Evolutionary conservation across 2,329 filamentous ascomycete genomes (phyloP), one percentile per base, ranked within the genome.

Genomic region (Cladophialophora carrionii): DNA sequence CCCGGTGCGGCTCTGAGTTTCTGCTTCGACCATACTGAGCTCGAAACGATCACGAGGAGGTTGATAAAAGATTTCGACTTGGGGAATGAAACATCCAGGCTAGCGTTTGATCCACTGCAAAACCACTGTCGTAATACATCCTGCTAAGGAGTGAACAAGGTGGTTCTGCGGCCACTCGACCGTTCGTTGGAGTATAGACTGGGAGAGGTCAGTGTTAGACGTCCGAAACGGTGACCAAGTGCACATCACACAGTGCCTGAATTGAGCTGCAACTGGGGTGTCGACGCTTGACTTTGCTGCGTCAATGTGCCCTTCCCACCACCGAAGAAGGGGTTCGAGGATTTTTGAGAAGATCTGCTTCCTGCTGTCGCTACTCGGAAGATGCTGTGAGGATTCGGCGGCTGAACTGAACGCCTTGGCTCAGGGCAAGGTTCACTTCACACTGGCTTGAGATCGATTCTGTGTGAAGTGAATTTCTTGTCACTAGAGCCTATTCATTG

Each of bases 401-500:
- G 32, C 32, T 34, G 32, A 34, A 34, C 32, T 34, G 32, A 9
- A 34, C 32, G 9, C 32, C 4, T 34, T 34, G 32, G 32, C 32
- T 34, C 9, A 20, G 17, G 51, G 20, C 26, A 31, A 24, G n/a
- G 22, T 56, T 20, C 14, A n/a, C 52, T 41, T 56, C 53, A 56
- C 53, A 37, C 17, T n/a, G 29, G 53, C 9, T 56, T 24, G 17
- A 37, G 12, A 6, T 41, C 17, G 9, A 14, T n/a, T 7, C 51
- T 53, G 51, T 22, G 53, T 26, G 12, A 57, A 48, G 43, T 49
- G 57, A 49, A 52, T 56, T 12, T 32, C 22, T 56, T 32, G 26
- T 56, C 53, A 31, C n/a, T 34, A 7, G 29, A 22, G n/a, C 34
- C 29, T 49, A 34, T 48, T 51, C 31, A 59, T 32, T 32, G 8